A percentile compares a stretch with the other conserved stretches of the same genome.
These are phyloP conservation scores for Rubia yunnanensis DNA, from an alignment of 257 asterid species.

Conservation along the genomic window DNA sequence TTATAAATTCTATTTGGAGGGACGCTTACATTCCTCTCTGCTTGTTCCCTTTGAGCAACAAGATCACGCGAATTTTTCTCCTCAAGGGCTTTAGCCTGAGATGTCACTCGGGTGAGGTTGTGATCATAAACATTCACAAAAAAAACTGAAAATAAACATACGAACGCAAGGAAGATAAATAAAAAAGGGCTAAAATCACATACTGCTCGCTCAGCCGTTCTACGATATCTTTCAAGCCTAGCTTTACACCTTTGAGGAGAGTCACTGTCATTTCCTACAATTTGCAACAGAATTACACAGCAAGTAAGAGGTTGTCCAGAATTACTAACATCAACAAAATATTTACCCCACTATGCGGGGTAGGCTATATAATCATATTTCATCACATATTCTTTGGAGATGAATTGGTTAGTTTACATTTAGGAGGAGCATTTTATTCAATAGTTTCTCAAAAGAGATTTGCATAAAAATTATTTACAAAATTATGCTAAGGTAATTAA, in stretches of 20 bases:
- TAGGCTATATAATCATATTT: not conserved
- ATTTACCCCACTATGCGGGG: not conserved
- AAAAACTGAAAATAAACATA: not conserved
- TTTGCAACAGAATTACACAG: constrained; percentile 17
- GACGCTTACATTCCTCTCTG: constrained; percentile 66
- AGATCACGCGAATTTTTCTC: constrained; percentile 95
- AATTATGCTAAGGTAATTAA: not conserved
- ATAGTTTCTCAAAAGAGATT: constrained; percentile 7
- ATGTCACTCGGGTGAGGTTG: constrained; percentile 18
- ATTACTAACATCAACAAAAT: not conserved
- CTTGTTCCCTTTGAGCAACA: constrained; percentile 79
- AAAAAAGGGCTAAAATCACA: constrained; percentile 22
- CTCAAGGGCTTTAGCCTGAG: constrained; percentile 88
- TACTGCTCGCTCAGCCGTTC: constrained; percentile 95
- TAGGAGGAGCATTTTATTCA: too few species aligned
- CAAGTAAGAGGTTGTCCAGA: not conserved
- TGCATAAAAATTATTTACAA: not conserved
- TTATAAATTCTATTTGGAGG: constrained; percentile 17
- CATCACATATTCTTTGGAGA: too few species aligned
- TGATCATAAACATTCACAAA: constrained; percentile 5
- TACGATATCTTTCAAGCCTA: constrained; percentile 81
- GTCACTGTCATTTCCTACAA: constrained; percentile 72
- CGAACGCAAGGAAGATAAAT: constrained; percentile 9
- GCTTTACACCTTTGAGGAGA: constrained; percentile 90
- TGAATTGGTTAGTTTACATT: not conserved